Evolutionary conservation across 108 stramenopile genomes (phyloP).

Genomic region (Pseudonitzschia pungens): DNA sequence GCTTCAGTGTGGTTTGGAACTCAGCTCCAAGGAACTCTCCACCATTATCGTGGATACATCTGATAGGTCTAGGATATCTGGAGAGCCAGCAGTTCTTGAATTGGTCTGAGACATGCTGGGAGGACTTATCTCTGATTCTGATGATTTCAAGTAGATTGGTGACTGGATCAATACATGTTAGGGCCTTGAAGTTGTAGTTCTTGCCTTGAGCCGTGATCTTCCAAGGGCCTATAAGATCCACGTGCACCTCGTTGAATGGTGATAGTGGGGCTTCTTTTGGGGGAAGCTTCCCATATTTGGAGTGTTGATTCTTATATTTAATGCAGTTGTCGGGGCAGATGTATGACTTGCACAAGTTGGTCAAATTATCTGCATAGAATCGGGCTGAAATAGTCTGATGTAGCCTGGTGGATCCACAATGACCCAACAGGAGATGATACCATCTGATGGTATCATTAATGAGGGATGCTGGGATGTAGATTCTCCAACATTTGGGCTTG

Average conservation of each 20-base stretch:
- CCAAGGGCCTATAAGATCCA: conserved; percentile 50
- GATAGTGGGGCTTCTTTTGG: background rate
- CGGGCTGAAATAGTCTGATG: no score
- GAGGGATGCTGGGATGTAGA: no score
- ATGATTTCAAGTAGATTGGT: conserved; percentile 32
- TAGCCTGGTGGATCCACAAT: no score
- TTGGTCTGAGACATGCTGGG: background rate
- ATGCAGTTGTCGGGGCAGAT: background rate
- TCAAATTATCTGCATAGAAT: no score
- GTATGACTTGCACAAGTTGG: no score
- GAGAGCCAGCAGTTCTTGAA: conserved; percentile 29
- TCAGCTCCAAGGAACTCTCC: conserved; percentile 25
- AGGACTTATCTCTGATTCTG: conserved; percentile 15
- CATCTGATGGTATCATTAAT: no score
- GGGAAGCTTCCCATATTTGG: background rate
- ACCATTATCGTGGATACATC: conserved; percentile 30
- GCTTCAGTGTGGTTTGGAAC: conserved; percentile 35
- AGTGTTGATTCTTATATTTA: background rate
- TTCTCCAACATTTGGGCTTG: no score
- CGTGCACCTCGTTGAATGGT: conserved; percentile 28
- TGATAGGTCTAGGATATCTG: conserved; percentile 32
- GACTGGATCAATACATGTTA: conserved; percentile 39
- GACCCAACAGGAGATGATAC: no score
- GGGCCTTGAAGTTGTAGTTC: conserved; percentile 23
- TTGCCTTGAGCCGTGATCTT: conserved; percentile 15